These are phyloP conservation scores for Leccinum angustisporum DNA, from an alignment of 1,284 basidiomycete species.

Conservation along the genomic window DNA sequence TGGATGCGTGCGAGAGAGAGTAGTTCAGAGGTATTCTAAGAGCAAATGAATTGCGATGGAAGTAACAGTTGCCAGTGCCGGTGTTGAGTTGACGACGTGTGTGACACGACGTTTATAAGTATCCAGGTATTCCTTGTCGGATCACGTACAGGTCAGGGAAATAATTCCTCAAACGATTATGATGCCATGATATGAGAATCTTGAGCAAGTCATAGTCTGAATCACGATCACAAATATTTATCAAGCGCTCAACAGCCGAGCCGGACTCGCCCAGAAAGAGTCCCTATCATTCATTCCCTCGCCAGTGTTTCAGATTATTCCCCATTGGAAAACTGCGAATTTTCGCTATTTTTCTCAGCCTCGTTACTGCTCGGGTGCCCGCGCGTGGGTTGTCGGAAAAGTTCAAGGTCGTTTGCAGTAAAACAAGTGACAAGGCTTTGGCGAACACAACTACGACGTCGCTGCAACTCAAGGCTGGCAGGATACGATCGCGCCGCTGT, in stretches of 20 bases:
- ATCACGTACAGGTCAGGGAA: conserved; percentile 4
- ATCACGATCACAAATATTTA: not conserved
- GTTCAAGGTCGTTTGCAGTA: not conserved
- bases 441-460: not conserved
- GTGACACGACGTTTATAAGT: not conserved
- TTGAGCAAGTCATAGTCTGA: not conserved
- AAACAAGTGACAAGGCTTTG: not conserved
- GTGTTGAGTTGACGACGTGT: not conserved
- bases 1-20: not conserved
- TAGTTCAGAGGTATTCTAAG: not conserved
- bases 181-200: not conserved
- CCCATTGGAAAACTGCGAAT: not conserved
- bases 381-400: not conserved
- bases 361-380: not conserved
- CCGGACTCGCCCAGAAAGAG: not conserved
- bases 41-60: not conserved
- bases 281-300: not conserved
- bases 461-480: not conserved
- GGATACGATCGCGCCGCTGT: conserved; percentile 14
- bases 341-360: conserved; percentile 9
- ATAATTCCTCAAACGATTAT: not conserved
- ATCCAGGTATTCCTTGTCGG: not conserved
- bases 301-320: not conserved
- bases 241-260: not conserved
- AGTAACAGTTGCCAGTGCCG: not conserved